These are phyloP conservation scores for Warburgia ugandensis DNA, from an alignment of 164 flowering plant species.

Conservation along the genomic window DNA sequence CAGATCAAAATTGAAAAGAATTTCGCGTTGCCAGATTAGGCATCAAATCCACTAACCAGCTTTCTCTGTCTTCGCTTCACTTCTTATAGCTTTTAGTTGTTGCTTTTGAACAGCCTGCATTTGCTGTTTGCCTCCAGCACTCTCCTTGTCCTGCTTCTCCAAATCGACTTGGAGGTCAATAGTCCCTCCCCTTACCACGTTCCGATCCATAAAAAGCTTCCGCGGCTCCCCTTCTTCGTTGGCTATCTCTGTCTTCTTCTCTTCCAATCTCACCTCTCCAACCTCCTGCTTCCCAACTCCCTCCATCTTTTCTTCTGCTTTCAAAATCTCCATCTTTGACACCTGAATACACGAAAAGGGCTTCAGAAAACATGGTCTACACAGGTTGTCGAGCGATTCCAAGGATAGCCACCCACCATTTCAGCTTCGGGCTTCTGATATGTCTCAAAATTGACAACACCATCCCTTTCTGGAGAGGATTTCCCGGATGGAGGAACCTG, in stretches of 20 bases:
- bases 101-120: constrained; percentile 7
- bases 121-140: constrained; percentile 16
- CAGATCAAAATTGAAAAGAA: neutral
- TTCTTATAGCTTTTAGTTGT: constrained; percentile 16
- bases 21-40: neutral
- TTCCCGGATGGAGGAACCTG: constrained; percentile 66
- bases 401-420: constrained; percentile 33
- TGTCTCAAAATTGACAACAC: constrained; percentile 20
- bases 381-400: neutral
- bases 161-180: constrained; percentile 52
- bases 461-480: constrained; percentile 68
- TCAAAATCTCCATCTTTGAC: constrained; percentile 30
- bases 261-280: constrained; percentile 20
- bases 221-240: constrained; percentile 31
- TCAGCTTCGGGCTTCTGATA: constrained; percentile 38
- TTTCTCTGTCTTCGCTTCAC: constrained; percentile 40
- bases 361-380: neutral
- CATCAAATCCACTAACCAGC: constrained; percentile 33
- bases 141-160: constrained; percentile 46
- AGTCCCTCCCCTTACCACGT: constrained; percentile 32
- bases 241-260: constrained; percentile 19
- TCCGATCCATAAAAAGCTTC: too few relatives aligned
- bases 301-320: constrained; percentile 24
- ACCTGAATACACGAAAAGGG: constrained; percentile 3
- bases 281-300: constrained; percentile 17